A percentile compares a stretch with the other conserved stretches of the same genome.
These are phyloP conservation scores for Fusarium sp. DNA, from an alignment of 2,329 filamentous ascomycete genomes.

Conservation along the genomic window DNA sequence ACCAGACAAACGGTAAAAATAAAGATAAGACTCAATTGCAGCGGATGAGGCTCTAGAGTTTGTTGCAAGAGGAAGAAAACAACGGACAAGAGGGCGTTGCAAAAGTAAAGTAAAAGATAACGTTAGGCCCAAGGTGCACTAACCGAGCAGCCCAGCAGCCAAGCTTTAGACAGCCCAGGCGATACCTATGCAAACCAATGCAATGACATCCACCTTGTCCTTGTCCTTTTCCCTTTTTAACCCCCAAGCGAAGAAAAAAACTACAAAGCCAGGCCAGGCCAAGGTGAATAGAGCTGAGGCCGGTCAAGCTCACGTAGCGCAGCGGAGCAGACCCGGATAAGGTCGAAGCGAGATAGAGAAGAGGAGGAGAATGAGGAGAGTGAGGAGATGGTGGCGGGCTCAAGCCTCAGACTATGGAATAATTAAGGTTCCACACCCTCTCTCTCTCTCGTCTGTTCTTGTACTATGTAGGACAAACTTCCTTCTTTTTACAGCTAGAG, in stretches of 20 bases:
- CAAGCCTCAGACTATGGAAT: conserved; percentile 24
- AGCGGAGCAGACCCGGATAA: conserved; percentile 38
- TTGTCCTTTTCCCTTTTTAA: conserved; percentile 2
- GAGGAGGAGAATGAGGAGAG: conserved; percentile 13
- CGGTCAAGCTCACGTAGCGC: conserved; percentile 25
- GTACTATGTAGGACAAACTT: conserved; percentile 8
- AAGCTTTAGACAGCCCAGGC: neutral
- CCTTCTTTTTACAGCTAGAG: conserved; percentile 3
- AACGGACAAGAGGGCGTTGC: conserved; percentile 29
- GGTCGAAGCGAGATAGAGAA: conserved; percentile 21
- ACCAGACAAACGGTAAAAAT: conserved; percentile 14
- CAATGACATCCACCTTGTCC: conserved; percentile 29
- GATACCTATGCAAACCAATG: neutral
- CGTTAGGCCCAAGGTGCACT: conserved; percentile 13
- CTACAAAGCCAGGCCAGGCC: conserved; percentile 4
- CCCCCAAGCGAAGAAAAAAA: conserved; percentile 26
- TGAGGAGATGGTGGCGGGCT: conserved; percentile 42
- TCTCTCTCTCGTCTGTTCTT: conserved; percentile 23
- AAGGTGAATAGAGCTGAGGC: conserved; percentile 22
- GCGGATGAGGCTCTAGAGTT: conserved; percentile 28
- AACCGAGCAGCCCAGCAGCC: conserved; percentile 11
- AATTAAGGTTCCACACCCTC: conserved; percentile 50
- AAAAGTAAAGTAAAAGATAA: conserved; percentile 14
- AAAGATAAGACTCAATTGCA: conserved; percentile 30
- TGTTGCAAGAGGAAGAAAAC: conserved; percentile 41